Base-by-base conservation (phyloP, 2,329 filamentous ascomycete genomes). In the Simplicillium aogashimaense region DNA sequence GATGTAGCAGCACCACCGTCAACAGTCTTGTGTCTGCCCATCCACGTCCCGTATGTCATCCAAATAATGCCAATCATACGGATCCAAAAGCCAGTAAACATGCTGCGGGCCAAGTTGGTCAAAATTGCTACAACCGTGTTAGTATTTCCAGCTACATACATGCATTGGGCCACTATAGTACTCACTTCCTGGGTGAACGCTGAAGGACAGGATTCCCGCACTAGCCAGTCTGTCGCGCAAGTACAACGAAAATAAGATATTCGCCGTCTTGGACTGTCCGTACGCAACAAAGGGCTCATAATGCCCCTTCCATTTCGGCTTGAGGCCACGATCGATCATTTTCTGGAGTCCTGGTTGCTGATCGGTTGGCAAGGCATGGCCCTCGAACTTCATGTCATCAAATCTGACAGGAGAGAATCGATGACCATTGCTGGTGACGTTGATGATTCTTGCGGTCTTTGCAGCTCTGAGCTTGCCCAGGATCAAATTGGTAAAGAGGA, bases 361-460 rank as follows among this genome's bases (percentile, higher is more conserved):
- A 25, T 25, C 20, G 20, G 20, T 9, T 6, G 20, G 20, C 20
- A 25, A 9, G 6, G 5, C 9, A 9, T 25, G 20, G 20, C 20
- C 20, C 20, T 57, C 51, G 43, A 70, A 70, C 29, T 67, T 64
- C 31, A 55, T 61, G 47, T 72, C 67, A 35, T 57, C 54, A 43
- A 63, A 70, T 3, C 65, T 54, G 13, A 72, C 50, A 1, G 61
- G 62, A 2, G 54, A 51, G 11, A 70, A 36, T 6, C 61, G 55
- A 45, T 72, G 59, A 2, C 66, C 67, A 28, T 62, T 52, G 47
- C 67, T 70, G 18, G 59, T 59, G 7, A 73, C 52, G 43, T 60
- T 68, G 15, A 74, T 59, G 7, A 74, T 43, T 1, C 64, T 53
- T 1, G 59, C 50, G 7, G 42, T 43, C 3, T 43, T 11, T 1